phyloP scores from a whole-genome alignment of 2,329 filamentous ascomycete genomes.

The Sporothrix brasiliensis region DNA sequence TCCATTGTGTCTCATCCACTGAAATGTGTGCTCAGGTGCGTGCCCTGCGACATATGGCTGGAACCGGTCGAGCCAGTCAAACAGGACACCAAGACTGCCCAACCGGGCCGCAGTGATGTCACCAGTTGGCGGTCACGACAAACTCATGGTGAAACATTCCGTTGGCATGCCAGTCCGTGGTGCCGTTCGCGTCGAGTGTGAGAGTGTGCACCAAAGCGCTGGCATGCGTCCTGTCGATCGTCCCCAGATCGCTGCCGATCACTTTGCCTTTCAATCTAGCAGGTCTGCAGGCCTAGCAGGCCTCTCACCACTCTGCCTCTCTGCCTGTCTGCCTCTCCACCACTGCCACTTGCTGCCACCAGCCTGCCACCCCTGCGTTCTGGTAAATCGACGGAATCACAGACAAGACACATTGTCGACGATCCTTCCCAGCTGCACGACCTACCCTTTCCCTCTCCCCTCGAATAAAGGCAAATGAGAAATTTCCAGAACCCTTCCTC shows the following conservation, averaged over 20 bases:
- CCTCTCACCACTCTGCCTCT: not conserved
- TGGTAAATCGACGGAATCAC: not conserved
- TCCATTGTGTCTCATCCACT: not conserved
- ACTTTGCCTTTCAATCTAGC: conserved; percentile 11
- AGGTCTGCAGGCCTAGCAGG: not conserved
- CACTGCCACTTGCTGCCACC: not conserved
- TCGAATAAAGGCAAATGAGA: not conserved
- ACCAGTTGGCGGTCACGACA: not conserved
- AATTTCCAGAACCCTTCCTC: not conserved
- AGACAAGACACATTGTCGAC: not conserved
- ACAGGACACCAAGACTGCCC: not conserved
- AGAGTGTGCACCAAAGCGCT: not conserved
- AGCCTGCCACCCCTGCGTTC: not conserved
- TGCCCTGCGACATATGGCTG: not conserved
- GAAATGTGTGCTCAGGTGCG: not conserved
- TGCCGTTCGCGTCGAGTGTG: not conserved
- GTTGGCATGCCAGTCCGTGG: conserved; percentile 11
- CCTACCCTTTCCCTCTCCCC: no score
- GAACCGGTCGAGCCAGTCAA: not conserved
- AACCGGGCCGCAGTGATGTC: not conserved
- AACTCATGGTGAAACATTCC: conserved; percentile 14
- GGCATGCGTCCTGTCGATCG: not conserved
- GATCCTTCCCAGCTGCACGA: not conserved
- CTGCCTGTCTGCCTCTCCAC: not conserved
- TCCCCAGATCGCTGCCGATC: conserved; percentile 8